A percentile compares a stretch with the other conserved stretches of the same genome.
phyloP scores from a whole-genome alignment of 768 basidiomycete genomes.

The Harrya chromipes region DNA sequence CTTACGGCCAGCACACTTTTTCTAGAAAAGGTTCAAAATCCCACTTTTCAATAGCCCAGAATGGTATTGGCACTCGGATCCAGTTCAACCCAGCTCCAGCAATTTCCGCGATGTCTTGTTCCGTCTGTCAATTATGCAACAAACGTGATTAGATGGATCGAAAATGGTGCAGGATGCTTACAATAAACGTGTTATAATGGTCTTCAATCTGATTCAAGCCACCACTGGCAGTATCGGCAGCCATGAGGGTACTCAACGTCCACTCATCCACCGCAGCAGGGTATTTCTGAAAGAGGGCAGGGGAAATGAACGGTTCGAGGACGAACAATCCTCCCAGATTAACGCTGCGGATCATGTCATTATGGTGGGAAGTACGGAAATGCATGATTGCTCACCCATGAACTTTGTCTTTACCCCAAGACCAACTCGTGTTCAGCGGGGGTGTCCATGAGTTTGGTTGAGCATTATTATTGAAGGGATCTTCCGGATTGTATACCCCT shows the following conservation, averaged over 20 bases:
- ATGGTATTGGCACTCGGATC: slow-evolving; percentile 76
- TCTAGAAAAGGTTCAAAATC: slow-evolving; percentile 74
- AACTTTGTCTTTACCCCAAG: slow-evolving; percentile 58
- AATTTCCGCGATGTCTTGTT: slow-evolving; percentile 86
- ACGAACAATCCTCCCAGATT: slow-evolving; percentile 77
- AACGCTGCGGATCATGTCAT: slow-evolving; percentile 37
- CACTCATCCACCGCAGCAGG: slow-evolving; percentile 58
- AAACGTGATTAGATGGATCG: neutral
- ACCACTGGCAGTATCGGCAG: slow-evolving; percentile 58
- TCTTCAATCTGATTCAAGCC: slow-evolving; percentile 64
- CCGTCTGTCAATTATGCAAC: slow-evolving; percentile 51
- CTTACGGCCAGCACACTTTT: slow-evolving; percentile 70
- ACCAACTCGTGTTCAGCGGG: slow-evolving; percentile 72
- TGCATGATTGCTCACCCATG: slow-evolving; percentile 45
- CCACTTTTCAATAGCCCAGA: slow-evolving; percentile 83
- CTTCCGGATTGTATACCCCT: slow-evolving; percentile 66
- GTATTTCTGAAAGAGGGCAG: slow-evolving; percentile 61
- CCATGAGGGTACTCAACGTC: slow-evolving; percentile 64
- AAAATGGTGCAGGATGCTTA: slow-evolving; percentile 35
- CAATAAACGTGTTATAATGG: slow-evolving; percentile 83
- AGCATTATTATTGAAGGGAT: slow-evolving; percentile 76
- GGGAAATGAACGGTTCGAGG: slow-evolving; percentile 76
- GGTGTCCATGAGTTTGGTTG: slow-evolving; percentile 79
- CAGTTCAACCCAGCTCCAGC: slow-evolving; percentile 87
- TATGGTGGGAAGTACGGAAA: neutral